Conservation (phyloP, 2,329 filamentous ascomycete genomes). For the Penicillium hordei region DNA sequence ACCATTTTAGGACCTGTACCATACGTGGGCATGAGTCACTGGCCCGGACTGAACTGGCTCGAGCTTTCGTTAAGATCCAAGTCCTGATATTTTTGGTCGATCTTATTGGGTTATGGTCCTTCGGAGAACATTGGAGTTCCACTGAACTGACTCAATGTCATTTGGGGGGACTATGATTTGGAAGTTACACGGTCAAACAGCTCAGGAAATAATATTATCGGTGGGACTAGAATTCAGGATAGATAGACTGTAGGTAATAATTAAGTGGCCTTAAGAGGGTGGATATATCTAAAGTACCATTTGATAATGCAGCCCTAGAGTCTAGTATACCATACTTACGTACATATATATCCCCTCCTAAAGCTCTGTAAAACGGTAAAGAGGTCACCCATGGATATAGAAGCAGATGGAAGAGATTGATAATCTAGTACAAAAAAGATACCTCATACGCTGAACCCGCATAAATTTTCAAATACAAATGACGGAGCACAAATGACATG, state of each 20-base stretch:
- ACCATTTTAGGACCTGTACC: background rate
- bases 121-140: constrained; percentile 9
- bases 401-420: constrained; percentile 23
- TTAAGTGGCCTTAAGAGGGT: background rate
- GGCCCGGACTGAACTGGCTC: constrained; percentile 1
- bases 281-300: background rate
- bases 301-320: background rate
- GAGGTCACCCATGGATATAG: background rate
- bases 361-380: background rate
- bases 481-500: constrained; percentile 7
- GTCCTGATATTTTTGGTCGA: constrained; percentile 8
- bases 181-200: background rate
- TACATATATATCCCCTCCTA: background rate
- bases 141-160: constrained; percentile 11
- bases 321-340: background rate
- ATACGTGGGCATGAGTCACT: background rate
- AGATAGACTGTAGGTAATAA: background rate
- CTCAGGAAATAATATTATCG: background rate
- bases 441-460: background rate
- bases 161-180: background rate
- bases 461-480: background rate
- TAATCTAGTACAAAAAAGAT: constrained; percentile 5
- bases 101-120: constrained; percentile 9
- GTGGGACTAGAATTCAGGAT: background rate
- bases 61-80: constrained; percentile 4